Evolutionary conservation across 1,284 basidiomycete genomes (phyloP), one percentile per base, ranked within the genome.

Genomic region (Ustilago cynodontis): DNA sequence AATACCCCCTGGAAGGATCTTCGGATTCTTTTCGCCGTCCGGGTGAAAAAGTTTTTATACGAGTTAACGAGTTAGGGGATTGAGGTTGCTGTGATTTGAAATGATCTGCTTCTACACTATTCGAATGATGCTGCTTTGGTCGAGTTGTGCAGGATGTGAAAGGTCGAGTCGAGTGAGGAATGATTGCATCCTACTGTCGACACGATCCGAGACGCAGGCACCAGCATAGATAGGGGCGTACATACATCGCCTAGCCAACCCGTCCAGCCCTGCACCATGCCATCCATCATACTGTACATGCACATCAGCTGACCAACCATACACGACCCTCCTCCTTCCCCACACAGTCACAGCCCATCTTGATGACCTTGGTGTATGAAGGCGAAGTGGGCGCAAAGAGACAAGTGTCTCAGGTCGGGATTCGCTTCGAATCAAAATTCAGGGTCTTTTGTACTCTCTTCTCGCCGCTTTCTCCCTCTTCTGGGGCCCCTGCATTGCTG

Each of bases 401-500:
- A 14, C 7, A 41, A n/a, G n/a, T 43, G 41, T 43, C 41, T 43
- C 20, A 43, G 7, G 41, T 43, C 41, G 2, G 41, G 11, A n/a
- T 43, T 43, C 41, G 41, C 20, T 20, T 43, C 7, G 16, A 22
- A 20, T 20, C 6, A 20, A 43, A 43, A 20, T 43, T 45, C 13
- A 45, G 47, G 47, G 47, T 26, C 47, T 28, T 24, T 18, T 26
- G 22, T 49, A 4, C 24, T 11, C 14, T 9, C 8, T 3, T 24
- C 6, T 5, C 24, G 7, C 24, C 18, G 24, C 24, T 26, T 28
- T 9, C 47, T 49, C 1, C 4, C 6, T 28, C 28, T 2, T 7
- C 43, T 49, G 47, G 47, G 47, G 47, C 47, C 47, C 47, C 47
- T 29, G 47, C 47, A 28, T 49, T 26, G 10, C 6, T n/a, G 47